These are phyloP conservation scores for Anethum foeniculum DNA, from an alignment of 140 eudicot species.

Conservation along the genomic window DNA sequence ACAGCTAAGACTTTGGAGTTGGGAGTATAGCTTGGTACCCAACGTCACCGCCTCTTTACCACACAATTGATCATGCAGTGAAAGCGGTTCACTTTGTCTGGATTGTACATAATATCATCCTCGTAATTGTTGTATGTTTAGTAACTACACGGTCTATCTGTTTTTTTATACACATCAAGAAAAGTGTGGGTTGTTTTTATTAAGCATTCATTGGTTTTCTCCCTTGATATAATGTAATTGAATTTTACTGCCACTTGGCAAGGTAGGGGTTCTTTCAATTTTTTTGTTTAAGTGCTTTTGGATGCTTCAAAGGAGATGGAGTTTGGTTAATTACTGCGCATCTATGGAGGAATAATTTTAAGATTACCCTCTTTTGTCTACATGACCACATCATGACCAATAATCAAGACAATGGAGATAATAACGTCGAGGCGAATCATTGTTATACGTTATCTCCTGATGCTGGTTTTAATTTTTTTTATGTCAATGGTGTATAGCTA, in stretches of 20 bases:
- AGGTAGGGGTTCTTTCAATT: neutral
- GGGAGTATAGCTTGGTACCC: neutral
- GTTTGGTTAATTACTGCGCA: neutral
- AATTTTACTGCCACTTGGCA: neutral
- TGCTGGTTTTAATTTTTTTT: neutral
- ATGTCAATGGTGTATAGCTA: slow-evolving; percentile 8
- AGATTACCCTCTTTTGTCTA: neutral
- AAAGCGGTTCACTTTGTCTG: neutral
- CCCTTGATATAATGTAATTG: neutral
- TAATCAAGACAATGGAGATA: neutral
- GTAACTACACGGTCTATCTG: neutral
- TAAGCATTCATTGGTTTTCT: neutral
- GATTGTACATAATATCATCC: neutral
- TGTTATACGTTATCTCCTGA: neutral
- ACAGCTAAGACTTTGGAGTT: neutral
- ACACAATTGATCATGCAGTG: neutral
- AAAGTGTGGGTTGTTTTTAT: neutral
- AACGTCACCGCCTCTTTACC: slow-evolving; percentile 3
- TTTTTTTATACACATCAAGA: neutral
- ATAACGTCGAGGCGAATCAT: neutral
- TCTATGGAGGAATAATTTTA: neutral
- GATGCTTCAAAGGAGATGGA: neutral
- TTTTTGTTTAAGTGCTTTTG: neutral
- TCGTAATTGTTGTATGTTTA: neutral
- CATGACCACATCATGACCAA: neutral